phyloP scores from a whole-genome alignment of 306 rosid genomes.

The Mimosa bimucronata region DNA sequence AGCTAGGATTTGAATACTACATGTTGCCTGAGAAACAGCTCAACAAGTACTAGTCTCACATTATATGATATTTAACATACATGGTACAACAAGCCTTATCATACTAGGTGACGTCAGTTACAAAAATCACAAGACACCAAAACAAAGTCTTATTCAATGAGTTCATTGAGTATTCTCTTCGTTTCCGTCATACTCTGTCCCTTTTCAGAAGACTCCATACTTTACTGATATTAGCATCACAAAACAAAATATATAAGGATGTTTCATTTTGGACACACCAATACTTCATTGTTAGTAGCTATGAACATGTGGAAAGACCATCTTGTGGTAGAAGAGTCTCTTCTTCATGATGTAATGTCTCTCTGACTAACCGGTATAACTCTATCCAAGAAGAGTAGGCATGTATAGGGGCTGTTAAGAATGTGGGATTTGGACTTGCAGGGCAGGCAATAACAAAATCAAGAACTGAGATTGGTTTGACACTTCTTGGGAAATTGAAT shows the following conservation, averaged over 20 bases:
- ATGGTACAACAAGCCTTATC: no score
- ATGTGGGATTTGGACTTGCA: constrained; percentile 87
- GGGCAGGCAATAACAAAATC: constrained; percentile 91
- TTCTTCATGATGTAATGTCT: constrained; percentile 59
- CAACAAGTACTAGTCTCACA: constrained; percentile 22
- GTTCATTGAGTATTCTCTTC: no score
- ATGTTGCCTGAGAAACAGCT: constrained; percentile 37
- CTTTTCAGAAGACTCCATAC: no score
- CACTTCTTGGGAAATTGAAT: constrained; percentile 73
- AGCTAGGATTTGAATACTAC: constrained; percentile 37
- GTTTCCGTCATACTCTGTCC: no score
- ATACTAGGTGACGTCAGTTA: no score
- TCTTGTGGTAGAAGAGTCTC: constrained; percentile 60
- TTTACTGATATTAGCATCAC: not conserved
- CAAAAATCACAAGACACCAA: no score
- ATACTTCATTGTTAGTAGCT: constrained; percentile 25
- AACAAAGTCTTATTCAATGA: no score
- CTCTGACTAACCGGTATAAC: constrained; percentile 69
- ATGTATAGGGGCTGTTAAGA: constrained; percentile 63
- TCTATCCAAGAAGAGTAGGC: constrained; percentile 74
- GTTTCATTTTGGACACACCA: not conserved
- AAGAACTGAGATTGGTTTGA: constrained; percentile 78
- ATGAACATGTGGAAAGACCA: constrained; percentile 72
- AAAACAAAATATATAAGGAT: not conserved
- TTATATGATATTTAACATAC: not conserved